phyloP scores from a whole-genome alignment of 441 rosid genomes.

The Gossypium schwendimanii region DNA sequence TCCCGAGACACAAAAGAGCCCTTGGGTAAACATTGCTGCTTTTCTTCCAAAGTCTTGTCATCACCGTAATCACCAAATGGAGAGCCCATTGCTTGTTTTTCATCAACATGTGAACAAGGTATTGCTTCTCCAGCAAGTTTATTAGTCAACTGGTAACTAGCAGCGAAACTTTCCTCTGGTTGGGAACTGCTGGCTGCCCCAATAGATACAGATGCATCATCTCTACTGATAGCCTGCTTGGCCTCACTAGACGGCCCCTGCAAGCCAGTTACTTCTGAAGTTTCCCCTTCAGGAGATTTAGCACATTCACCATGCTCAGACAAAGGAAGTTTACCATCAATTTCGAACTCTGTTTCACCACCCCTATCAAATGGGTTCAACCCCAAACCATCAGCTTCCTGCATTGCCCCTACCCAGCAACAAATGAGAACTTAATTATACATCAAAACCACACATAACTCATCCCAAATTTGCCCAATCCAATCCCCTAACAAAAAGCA shows the following conservation, averaged over 20 bases:
- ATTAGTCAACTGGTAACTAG: constrained; percentile 21
- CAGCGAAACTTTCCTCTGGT: constrained; percentile 25
- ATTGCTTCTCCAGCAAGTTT: constrained; percentile 21
- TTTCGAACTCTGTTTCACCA: constrained; percentile 25
- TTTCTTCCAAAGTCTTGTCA: constrained; percentile 25
- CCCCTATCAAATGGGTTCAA: constrained; percentile 34
- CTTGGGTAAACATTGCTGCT: constrained; percentile 33
- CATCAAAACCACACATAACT: constrained; percentile 31
- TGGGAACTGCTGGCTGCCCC: constrained; percentile 22
- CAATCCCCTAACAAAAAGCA: constrained; percentile 16
- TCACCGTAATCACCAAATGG: constrained; percentile 15
- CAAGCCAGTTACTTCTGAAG: constrained; percentile 17
- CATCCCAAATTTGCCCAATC: constrained; percentile 17
- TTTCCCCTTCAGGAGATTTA: constrained; percentile 28
- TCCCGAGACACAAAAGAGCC: constrained; percentile 32
- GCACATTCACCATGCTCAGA: constrained; percentile 16
- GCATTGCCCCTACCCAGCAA: constrained; percentile 94
- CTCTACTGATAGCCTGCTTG: constrained; percentile 25
- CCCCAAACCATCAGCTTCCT: constrained; percentile 68
- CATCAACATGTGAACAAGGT: constrained; percentile 23
- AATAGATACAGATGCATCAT: constrained; percentile 23
- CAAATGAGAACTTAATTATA: constrained; percentile 73
- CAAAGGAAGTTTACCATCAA: constrained; percentile 16
- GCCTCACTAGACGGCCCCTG: constrained; percentile 30
- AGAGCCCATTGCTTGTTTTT: constrained; percentile 25